A percentile compares a stretch with the other conserved stretches of the same genome.
phyloP scores from a whole-genome alignment of 352 stramenopile genomes.

The Vaucheria bursata region DNA sequence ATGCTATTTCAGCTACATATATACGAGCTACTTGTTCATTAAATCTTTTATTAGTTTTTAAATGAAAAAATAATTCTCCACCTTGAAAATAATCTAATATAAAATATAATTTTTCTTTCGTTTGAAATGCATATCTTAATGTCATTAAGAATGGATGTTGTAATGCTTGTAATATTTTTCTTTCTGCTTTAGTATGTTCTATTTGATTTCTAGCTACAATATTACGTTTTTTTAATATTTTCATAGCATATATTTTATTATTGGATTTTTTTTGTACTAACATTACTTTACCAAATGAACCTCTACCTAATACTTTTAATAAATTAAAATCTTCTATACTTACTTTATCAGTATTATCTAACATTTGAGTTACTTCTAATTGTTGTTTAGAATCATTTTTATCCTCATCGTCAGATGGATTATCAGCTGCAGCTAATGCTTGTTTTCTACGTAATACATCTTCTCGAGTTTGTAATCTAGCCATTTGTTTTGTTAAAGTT shows the following conservation, averaged over 20 bases:
- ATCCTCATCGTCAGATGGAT: too few species aligned
- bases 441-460: too few species aligned
- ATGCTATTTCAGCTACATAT: too few species aligned
- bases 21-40: conserved; percentile 7
- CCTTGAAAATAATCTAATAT: conserved; percentile 92
- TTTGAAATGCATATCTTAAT: conserved; percentile 93
- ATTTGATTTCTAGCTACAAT: conserved; percentile 87
- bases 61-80: conserved; percentile 92
- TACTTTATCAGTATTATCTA: neutral
- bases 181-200: conserved; percentile 89
- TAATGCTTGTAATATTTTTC: conserved; percentile 81
- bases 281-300: conserved; percentile 76
- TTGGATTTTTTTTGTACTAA: conserved; percentile 31
- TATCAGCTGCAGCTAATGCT: too few species aligned
- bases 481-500: too few species aligned
- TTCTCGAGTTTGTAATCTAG: too few species aligned
- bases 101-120: conserved; percentile 83
- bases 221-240: conserved; percentile 74
- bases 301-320: conserved; percentile 87
- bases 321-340: conserved; percentile 75
- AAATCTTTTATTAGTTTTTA: conserved; percentile 70
- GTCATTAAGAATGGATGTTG: conserved; percentile 95
- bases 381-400: too few species aligned
- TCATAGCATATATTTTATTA: conserved; percentile 60
- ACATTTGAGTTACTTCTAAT: too few species aligned